These are phyloP conservation scores for Aspergillus pseudoglaucus DNA, from an alignment of 2,329 filamentous ascomycete species.

Conservation along the genomic window DNA sequence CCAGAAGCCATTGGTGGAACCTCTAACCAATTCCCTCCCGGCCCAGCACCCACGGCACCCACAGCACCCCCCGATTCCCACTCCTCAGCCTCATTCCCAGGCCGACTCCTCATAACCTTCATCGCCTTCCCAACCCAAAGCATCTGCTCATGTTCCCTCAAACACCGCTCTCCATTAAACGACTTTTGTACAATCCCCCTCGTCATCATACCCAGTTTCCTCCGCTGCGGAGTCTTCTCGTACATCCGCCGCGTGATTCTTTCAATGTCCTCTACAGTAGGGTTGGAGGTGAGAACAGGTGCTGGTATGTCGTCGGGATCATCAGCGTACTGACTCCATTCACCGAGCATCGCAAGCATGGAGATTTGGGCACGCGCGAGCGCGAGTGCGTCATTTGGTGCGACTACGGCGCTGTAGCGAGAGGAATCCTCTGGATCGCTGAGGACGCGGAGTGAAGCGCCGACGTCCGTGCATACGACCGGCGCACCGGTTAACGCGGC, in stretches of 20 bases:
- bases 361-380: conserved; percentile 58
- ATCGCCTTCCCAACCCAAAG: conserved; percentile 44
- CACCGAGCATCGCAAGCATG: conserved; percentile 55
- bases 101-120: conserved; percentile 26
- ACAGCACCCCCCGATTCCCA: no score
- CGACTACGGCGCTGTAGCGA: conserved; percentile 56
- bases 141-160: conserved; percentile 58
- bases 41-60: no score
- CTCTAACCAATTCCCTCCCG: no score
- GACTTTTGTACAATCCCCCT: conserved; percentile 54
- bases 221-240: conserved; percentile 51
- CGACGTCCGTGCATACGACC: conserved; percentile 38
- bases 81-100: no score
- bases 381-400: conserved; percentile 56
- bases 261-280: conserved; percentile 46
- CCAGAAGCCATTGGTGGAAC: no score
- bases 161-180: conserved; percentile 54
- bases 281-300: conserved; percentile 43
- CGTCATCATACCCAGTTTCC: conserved; percentile 53
- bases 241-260: conserved; percentile 54
- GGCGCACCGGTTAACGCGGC: conserved; percentile 42
- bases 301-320: conserved; percentile 37
- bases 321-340: conserved; percentile 55
- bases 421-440: conserved; percentile 41
- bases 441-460: conserved; percentile 35